These are phyloP conservation scores for Aspergillus ibericus DNA, from an alignment of 2,329 filamentous ascomycete genomes.

Conservation along the genomic window DNA sequence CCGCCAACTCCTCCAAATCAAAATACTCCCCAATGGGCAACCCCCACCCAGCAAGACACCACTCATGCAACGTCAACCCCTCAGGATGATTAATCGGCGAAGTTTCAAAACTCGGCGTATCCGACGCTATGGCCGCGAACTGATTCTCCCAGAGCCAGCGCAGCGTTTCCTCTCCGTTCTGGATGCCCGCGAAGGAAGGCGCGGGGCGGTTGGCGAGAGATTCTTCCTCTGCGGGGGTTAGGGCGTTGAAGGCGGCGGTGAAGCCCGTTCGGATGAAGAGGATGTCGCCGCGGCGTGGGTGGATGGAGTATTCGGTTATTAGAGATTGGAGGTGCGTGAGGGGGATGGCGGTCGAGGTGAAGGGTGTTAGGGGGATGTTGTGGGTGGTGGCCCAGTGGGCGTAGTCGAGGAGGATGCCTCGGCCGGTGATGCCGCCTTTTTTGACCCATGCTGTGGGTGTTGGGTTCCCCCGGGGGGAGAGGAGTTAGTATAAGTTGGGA, in stretches of 20 bases:
- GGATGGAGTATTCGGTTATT: slow-evolving; percentile 45
- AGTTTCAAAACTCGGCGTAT: slow-evolving; percentile 54
- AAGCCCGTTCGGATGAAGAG: slow-evolving; percentile 58
- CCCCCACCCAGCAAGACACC: slow-evolving; percentile 50
- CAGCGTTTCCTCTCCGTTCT: slow-evolving; percentile 50
- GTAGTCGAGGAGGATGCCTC: slow-evolving; percentile 52
- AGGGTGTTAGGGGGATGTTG: slow-evolving; percentile 39
- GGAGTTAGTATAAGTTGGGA: too few relatives aligned
- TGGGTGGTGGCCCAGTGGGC: slow-evolving; percentile 44
- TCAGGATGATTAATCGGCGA: slow-evolving; percentile 14
- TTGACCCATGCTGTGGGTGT: slow-evolving; percentile 41
- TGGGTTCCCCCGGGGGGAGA: too few relatives aligned
- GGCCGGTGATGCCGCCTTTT: slow-evolving; percentile 43
- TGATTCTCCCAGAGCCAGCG: slow-evolving; percentile 60
- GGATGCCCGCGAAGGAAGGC: slow-evolving; percentile 43
- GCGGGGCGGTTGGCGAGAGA: slow-evolving; percentile 30
- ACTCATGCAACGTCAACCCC: slow-evolving; percentile 28
- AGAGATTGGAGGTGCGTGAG: slow-evolving; percentile 47
- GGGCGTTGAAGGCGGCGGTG: slow-evolving; percentile 45
- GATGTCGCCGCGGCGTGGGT: slow-evolving; percentile 52
- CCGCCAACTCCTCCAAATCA: slow-evolving; percentile 44
- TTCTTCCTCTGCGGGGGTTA: slow-evolving; percentile 39
- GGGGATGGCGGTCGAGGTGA: slow-evolving; percentile 47
- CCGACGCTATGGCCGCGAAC: slow-evolving; percentile 59
- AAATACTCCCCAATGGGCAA: slow-evolving; percentile 49